Evolutionary conservation across 148 eudicot genomes (phyloP), one percentile per base, ranked within the genome.

Genomic region (Suaeda aralocaspica): DNA sequence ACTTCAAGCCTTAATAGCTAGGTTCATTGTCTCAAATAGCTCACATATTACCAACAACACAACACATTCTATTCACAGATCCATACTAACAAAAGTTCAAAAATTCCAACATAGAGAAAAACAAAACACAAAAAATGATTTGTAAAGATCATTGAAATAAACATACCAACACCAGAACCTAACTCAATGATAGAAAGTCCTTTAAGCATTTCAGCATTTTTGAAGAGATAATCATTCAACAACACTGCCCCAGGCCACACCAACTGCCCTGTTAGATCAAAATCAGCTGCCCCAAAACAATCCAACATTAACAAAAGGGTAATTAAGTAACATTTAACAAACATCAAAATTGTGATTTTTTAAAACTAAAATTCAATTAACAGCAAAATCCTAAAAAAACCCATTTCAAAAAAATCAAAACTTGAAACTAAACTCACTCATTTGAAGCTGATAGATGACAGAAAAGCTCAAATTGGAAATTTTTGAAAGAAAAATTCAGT

Each of bases 211-310:
- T 85, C 95, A 64, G 88, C 81, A 78, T 88, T 86, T 76, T 76
- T 77, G 16, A 92, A 87, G 44, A 93, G 84, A 75, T 87, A 90
- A 64, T 84, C 81, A 78, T 93, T 93, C 78, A 93, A 63, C 41
- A 90, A 72, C 70, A 79, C 84, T 31, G 98, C 98, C 21, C 96
- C 96, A 74, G 98, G 98, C 98, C 98, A 93, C 29, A 93, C 96
- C 84, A 90, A 70, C 79, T 93, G 98, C 67, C 98, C 98, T 42
- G 98, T 93, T 72, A 93, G 79, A 86, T 93, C 98, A 82, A 88
- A 93, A 85, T 93, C 96, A 87, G 96, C 96, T 88, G 92, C 66
- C 39, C 72, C 66, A 76, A 45, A 79, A 60, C 4, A 67, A 2
- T 0, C 1, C 33, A n/a, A 19, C 2, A 49, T 13, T 3, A 4